Percentiles rank a stretch among this genome's conserved stretches.
phyloP scores from a whole-genome alignment of 176 grass and related monocot genomes.

The Eleusine coracana region DNA sequence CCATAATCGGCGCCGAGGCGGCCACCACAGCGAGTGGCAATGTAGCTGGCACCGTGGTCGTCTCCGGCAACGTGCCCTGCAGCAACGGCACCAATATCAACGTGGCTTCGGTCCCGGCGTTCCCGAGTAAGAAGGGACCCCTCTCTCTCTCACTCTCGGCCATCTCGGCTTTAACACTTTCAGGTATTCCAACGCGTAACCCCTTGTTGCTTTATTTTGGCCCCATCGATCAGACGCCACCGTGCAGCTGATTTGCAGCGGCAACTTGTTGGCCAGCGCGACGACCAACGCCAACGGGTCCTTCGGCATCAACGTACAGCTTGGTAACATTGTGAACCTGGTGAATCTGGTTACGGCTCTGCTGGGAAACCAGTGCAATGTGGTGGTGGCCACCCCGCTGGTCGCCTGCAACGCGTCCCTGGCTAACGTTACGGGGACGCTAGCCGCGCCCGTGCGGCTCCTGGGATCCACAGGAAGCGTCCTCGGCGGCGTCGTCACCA shows the following conservation, averaged over 20 bases:
- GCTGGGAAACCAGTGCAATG: constrained; percentile 23
- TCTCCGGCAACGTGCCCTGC: constrained; percentile 50
- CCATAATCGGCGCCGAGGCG: neutral
- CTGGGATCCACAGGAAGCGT: neutral
- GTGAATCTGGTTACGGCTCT: neutral
- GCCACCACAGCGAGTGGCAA: neutral
- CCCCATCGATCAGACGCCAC: constrained; percentile 49
- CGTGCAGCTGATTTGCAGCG: constrained; percentile 43
- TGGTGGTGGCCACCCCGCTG: constrained; percentile 43
- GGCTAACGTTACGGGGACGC: constrained; percentile 28
- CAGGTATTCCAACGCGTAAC: too few relatives aligned
- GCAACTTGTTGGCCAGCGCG: constrained; percentile 4
- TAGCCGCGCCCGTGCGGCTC: constrained; percentile 36
- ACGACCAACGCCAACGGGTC: constrained; percentile 36
- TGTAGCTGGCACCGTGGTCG: neutral
- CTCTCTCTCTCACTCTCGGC: too few relatives aligned
- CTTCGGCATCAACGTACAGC: constrained; percentile 15
- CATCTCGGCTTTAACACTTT: too few relatives aligned
- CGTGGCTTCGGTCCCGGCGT: constrained; percentile 14
- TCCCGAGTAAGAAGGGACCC: constrained; percentile 54
- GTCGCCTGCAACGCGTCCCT: constrained; percentile 42
- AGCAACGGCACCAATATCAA: constrained; percentile 35
- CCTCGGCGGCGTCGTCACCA: rapidly evolving
- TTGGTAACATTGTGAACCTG: too few relatives aligned
- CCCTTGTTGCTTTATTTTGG: neutral